Percentiles rank a stretch among this genome's conserved stretches.
These are phyloP conservation scores for Euclidium syriacum DNA, from an alignment of 345 rosid species.

Conservation along the genomic window DNA sequence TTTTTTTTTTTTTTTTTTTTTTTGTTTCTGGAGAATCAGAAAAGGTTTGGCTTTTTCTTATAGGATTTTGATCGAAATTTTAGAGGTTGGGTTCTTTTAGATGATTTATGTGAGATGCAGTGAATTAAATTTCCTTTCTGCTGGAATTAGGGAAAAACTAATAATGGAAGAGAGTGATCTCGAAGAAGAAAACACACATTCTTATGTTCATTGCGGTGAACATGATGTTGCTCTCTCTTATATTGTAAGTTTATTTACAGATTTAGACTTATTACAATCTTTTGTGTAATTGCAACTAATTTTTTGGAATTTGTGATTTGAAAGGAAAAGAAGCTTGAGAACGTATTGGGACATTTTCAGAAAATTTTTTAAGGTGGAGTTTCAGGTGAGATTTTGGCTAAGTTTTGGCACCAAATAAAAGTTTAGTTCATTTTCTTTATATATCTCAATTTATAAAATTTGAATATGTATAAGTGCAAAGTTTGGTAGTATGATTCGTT, in stretches of 20 bases:
- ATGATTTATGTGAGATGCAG: slow-evolving; percentile 50
- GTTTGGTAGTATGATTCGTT: slow-evolving; percentile 39
- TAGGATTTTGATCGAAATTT: slow-evolving; percentile 27
- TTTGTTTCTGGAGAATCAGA: slow-evolving; percentile 10
- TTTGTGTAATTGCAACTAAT: too few species aligned
- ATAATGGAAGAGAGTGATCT: slow-evolving; percentile 48
- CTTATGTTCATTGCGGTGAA: slow-evolving; percentile 51
- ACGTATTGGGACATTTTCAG: slow-evolving; percentile 66
- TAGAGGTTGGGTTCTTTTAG: slow-evolving; percentile 16
- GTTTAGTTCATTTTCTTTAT: too few species aligned
- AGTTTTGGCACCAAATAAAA: too few species aligned
- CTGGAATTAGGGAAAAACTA: slow-evolving; percentile 36
- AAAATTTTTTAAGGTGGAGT: slow-evolving; percentile 81
- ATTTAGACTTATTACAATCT: too few species aligned
- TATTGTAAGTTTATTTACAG: slow-evolving; percentile 55
- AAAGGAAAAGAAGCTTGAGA: slow-evolving; percentile 61
- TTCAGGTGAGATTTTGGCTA: slow-evolving; percentile 73
- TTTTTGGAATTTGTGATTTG: slow-evolving; percentile 12
- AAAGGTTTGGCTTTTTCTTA: neutral
- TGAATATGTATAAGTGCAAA: slow-evolving; percentile 34
- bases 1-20: too few species aligned
- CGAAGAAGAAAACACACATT: slow-evolving; percentile 64
- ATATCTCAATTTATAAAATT: slow-evolving; percentile 8
- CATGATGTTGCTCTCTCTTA: slow-evolving; percentile 74
- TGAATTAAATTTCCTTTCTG: slow-evolving; percentile 41